Evolutionary conservation across 208 protist species (phyloP).

Genomic region (Crithidia bombi): DNA sequence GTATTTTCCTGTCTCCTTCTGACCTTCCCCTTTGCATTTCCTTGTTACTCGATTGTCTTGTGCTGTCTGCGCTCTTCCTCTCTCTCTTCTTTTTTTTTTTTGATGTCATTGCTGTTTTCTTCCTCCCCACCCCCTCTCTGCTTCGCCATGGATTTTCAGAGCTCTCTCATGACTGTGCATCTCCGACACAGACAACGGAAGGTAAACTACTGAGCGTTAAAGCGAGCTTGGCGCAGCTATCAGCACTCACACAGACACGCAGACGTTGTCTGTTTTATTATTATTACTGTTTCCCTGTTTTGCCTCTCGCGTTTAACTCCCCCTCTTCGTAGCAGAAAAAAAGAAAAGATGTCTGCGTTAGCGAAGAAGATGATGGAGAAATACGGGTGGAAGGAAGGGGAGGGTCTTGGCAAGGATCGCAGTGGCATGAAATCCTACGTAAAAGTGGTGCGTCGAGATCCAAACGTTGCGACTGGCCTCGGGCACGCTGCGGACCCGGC

Average conservation of each 20-base stretch:
- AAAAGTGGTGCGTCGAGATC: conserved; percentile 77
- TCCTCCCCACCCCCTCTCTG: not conserved
- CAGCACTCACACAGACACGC: too few relatives aligned
- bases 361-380: conserved; percentile 86
- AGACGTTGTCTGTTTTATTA: not conserved
- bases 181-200: too few relatives aligned
- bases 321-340: not conserved
- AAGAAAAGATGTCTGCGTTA: conserved; percentile 54
- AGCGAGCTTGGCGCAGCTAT: too few relatives aligned
- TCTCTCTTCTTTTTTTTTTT: not conserved
- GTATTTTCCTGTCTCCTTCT: not conserved
- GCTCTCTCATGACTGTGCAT: too few relatives aligned
- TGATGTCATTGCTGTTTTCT: not conserved
- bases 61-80: not conserved
- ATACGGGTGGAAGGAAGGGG: conserved; percentile 86
- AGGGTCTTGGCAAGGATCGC: conserved; percentile 80
- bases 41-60: conserved; percentile 9
- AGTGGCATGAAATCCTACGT: conserved; percentile 74
- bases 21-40: not conserved
- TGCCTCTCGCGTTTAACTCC: too few relatives aligned
- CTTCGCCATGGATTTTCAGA: too few relatives aligned
- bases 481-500: conserved; percentile 72
- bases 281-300: too few relatives aligned
- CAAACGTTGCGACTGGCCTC: conserved; percentile 66
- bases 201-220: too few relatives aligned